Evolutionary conservation across 441 rosid genomes (phyloP).

Genomic region (Gossypium trilobum): DNA sequence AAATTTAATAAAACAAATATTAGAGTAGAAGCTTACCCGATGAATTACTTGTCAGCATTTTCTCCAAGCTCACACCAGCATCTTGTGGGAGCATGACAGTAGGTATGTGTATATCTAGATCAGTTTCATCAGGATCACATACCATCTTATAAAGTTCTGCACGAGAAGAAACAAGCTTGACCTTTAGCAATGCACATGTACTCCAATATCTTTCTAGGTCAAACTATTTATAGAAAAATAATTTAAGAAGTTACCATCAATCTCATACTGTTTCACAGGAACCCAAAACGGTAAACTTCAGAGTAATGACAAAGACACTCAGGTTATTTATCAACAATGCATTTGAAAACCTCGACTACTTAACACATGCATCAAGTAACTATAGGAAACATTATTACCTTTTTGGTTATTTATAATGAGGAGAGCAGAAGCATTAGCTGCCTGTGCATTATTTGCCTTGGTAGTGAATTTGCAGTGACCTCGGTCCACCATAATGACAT

Average conservation of each 20-base stretch:
- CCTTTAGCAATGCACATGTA: not conserved
- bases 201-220: not conserved
- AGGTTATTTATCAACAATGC: not conserved
- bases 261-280: not conserved
- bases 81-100: conserved; percentile 91
- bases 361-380: not conserved
- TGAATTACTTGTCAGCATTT: conserved; percentile 51
- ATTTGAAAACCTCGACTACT: not conserved
- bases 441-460: conserved; percentile 80
- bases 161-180: not conserved
- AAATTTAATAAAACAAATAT: not conserved
- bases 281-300: not conserved
- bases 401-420: conserved; percentile 76
- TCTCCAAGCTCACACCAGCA: conserved; percentile 76
- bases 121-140: conserved; percentile 94
- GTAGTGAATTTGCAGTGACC: conserved; percentile 78
- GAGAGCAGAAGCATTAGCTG: conserved; percentile 82
- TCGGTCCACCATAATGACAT: conserved; percentile 78
- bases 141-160: conserved; percentile 97
- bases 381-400: conserved; percentile 34
- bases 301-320: not conserved
- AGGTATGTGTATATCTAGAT: conserved; percentile 74
- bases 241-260: not conserved
- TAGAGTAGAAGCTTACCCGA: conserved; percentile 38
- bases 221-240: not conserved